phyloP scores from a whole-genome alignment of 75 land plant species.

The Sequoiadendron giganteum region DNA sequence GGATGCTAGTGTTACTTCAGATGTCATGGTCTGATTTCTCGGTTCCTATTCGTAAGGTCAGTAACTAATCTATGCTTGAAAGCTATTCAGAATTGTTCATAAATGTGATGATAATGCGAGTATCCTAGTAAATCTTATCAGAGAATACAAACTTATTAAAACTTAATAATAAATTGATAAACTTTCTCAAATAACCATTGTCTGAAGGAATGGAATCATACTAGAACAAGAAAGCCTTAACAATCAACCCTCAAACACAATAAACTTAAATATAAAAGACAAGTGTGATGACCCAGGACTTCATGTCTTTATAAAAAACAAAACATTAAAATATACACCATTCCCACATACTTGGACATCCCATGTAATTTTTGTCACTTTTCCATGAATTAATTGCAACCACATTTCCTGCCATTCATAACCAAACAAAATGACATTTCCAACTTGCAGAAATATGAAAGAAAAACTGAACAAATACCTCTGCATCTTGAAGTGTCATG shows the following conservation, averaged over 20 bases:
- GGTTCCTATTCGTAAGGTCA: no score
- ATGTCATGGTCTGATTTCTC: no score
- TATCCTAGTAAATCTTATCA: no score
- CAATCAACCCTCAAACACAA: not conserved
- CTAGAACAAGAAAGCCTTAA: not conserved
- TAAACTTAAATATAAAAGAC: not conserved
- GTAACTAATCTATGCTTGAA: no score
- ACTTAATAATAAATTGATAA: not conserved
- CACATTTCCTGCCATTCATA: not conserved
- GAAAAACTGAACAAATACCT: not conserved
- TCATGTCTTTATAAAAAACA: not conserved
- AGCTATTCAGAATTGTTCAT: no score
- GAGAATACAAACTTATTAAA: no score
- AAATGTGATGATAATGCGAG: no score
- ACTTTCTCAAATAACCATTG: not conserved
- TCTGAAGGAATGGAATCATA: not conserved
- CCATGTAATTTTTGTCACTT: not conserved
- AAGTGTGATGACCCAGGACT: not conserved
- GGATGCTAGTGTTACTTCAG: no score
- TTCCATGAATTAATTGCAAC: not conserved
- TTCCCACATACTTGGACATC: not conserved
- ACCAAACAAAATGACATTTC: not conserved
- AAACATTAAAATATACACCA: not conserved
- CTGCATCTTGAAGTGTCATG: conserved; percentile 5
- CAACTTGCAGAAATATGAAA: not conserved